Percentiles rank a stretch among this genome's conserved stretches.
These are phyloP conservation scores for Schizonepeta tenuifolia DNA, from an alignment of 257 asterid species.

Conservation along the genomic window DNA sequence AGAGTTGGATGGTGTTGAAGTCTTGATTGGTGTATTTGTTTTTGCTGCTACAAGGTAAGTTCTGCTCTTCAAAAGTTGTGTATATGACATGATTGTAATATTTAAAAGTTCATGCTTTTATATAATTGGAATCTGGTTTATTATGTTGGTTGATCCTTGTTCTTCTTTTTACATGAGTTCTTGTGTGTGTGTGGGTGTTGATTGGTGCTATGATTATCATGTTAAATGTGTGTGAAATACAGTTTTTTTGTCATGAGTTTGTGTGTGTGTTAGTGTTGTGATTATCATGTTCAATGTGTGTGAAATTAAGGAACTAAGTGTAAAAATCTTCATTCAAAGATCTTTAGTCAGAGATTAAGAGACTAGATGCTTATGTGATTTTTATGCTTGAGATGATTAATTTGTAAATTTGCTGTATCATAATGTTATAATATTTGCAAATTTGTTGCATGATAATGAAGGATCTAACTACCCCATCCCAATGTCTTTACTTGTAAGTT, in stretches of 20 bases:
- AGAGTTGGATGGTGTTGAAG: slow-evolving; percentile 97
- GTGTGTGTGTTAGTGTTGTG: not conserved
- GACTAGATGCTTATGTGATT: too few relatives aligned
- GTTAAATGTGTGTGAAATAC: not conserved
- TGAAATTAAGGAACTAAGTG: slow-evolving; percentile 3
- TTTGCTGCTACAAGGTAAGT: slow-evolving; percentile 93
- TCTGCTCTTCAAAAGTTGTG: slow-evolving; percentile 9
- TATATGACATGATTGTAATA: too few relatives aligned
- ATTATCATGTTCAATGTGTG: not conserved
- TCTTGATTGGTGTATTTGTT: slow-evolving; percentile 95
- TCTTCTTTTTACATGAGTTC: not conserved
- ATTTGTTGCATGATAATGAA: too few relatives aligned
- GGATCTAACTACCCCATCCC: too few relatives aligned
- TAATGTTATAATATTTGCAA: too few relatives aligned
- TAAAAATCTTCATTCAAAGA: not conserved
- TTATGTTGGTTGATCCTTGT: not conserved
- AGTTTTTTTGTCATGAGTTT: not conserved
- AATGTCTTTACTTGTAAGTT: too few relatives aligned
- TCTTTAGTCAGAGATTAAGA: not conserved
- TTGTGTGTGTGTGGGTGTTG: not conserved
- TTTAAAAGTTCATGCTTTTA: too few relatives aligned
- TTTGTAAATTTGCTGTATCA: too few relatives aligned
- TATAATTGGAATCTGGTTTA: too few relatives aligned
- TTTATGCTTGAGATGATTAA: too few relatives aligned
- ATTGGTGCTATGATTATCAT: slow-evolving; percentile 3